Base-by-base conservation (phyloP, 192 early-diverging fungal species). In the Rhizophagus clarus region DNA sequence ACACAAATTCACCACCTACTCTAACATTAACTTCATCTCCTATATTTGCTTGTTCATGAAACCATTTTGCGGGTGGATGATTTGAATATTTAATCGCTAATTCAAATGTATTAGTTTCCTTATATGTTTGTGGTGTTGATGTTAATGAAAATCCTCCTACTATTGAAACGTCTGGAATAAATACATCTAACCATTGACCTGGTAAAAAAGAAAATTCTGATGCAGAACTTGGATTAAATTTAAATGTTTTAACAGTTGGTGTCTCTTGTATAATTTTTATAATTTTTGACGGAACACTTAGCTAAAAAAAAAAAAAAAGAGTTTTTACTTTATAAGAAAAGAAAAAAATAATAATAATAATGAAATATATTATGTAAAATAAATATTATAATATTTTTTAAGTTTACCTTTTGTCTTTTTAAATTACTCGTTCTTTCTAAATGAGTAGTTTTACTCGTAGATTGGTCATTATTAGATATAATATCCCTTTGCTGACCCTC, bases 151-250 rank as follows among this genome's bases (percentile, higher is more conserved):
- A 81, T 8, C 81, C 81, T 26, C 81, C 81, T 8, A 71, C 32
- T 34, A 68, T 75, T 76, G 72, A 17, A 12, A 81, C 32, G 15
- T 79, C 51, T 49, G 63, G 64, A 56, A 79, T 79, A 60, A 71
- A 71, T 17, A 81, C 76, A 42, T 81, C 81, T 29, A 81, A 61
- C 81, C 81, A 81, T 78, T 81, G 81, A 22, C 81, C 81, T n/a
- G 81, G 81, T 17, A 76, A 28, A 78, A 81, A 81, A 14, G 26
- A 12, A n/a, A 81, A 66, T 49, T 47, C n/a, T 20, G 26, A 26
- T 26, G 40, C 17, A 5, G 77, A 60, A 34, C 26, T 15, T 28
- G 77, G 56, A 37, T 45, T 31, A 20, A 79, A 71, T 24, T 71
- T 15, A 79, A 79, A 79, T 15, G 42, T 61, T 24, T 79, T 79